Evolutionary conservation across 768 basidiomycete species (phyloP), one percentile per base, ranked within the genome.

Genomic region (Tylopilus sp.): DNA sequence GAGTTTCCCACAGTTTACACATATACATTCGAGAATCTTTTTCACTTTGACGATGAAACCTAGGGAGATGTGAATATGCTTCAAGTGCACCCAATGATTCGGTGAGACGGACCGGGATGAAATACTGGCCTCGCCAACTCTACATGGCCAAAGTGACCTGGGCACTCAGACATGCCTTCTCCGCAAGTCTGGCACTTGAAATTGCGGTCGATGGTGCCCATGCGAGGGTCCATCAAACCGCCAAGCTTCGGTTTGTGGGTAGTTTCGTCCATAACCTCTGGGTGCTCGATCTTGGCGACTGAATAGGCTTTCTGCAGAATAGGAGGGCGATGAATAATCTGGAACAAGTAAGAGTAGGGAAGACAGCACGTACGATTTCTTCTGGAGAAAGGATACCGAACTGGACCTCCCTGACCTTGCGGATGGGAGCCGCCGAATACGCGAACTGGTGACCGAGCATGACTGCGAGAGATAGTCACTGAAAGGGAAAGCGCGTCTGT

Each of bases 91-190:
- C 38, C 13, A n/a, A 48, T 53, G 10, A 44, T 21, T 6, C 38
- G 7, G 50, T 9, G 24, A 11, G 24, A 79, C 86, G 57, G 72
- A 92, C 92, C 93, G 72, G 92, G 89, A 72, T 98, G 96, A 67
- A 94, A 98, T 30, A 97, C 92, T n/a, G 96, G 94, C 63, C 93
- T 80, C 40, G 92, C 92, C 65, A 99, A 76, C 74, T 99, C 97
- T 65, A 99, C 92, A 70, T 98, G 95, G 50, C 97, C 97, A 76
- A 99, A 99, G 72, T 98, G 97, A 46, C 97, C 97, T 25, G 97
- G 95, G 76, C 97, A 99, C 70, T 98, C 97, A 17, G 93, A 87
- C 95, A 98, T 98, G n/a, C 95, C 96, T 80, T 99, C 97, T 60
- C 94, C 95, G 71, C 97, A 98, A 26, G 97, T 98, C 77, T 98